Conservation (phyloP, 2,329 filamentous ascomycete species). For the Venturia asperata region DNA sequence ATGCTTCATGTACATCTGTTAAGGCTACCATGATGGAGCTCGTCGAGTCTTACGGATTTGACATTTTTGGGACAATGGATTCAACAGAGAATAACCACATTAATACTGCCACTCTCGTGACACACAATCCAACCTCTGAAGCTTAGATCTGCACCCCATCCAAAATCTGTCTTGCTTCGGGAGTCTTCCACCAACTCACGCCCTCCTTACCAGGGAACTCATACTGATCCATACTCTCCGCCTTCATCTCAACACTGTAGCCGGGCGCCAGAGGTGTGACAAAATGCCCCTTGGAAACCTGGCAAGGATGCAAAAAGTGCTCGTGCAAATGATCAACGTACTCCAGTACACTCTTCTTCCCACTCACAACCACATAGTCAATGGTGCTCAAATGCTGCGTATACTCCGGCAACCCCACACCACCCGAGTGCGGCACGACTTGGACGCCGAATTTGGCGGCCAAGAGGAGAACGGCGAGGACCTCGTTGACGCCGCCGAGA, state of each 20-base stretch:
- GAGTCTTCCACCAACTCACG: conserved; percentile 78
- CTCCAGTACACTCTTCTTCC: conserved; percentile 75
- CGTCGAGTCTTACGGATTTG: no score
- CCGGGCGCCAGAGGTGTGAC: conserved; percentile 75
- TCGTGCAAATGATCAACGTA: conserved; percentile 92
- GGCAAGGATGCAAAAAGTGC: conserved; percentile 77
- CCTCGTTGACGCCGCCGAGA: conserved; percentile 85
- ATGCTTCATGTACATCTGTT: not conserved
- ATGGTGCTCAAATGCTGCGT: conserved; percentile 89
- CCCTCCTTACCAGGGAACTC: conserved; percentile 69
- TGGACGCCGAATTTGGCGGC: conserved; percentile 73
- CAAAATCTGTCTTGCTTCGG: conserved; percentile 69
- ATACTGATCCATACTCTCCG: conserved; percentile 74
- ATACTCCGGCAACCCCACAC: conserved; percentile 87
- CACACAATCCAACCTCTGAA: not conserved
- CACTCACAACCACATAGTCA: conserved; percentile 81
- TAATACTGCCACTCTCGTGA: no score
- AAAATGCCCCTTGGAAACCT: conserved; percentile 80
- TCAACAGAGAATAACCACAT: no score
- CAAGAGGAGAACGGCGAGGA: conserved; percentile 80
- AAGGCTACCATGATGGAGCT: no score
- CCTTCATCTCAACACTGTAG: conserved; percentile 92
- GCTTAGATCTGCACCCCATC: conserved; percentile 47
- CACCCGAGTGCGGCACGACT: conserved; percentile 82
- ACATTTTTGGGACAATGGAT: no score